Conservation (phyloP, 2,329 filamentous ascomycete genomes). For the Amauroascus niger region DNA sequence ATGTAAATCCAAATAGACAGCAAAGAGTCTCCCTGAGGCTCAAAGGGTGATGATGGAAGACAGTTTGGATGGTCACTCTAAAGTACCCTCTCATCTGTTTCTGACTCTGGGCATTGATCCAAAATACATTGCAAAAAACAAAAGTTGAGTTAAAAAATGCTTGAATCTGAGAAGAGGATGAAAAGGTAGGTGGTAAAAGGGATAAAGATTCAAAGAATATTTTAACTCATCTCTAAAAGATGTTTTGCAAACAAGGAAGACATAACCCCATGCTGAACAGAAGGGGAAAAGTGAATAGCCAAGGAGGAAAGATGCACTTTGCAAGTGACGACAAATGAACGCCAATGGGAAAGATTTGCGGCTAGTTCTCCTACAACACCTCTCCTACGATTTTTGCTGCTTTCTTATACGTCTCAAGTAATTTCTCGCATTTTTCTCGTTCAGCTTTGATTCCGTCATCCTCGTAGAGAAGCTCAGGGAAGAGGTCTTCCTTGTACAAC, state of each 20-base stretch:
- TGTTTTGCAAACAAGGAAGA: background rate
- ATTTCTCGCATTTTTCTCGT: conserved; percentile 94
- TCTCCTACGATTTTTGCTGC: conserved; percentile 97
- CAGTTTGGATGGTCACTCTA: background rate
- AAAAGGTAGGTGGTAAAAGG: conserved; percentile 1
- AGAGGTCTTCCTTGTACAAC: conserved; percentile 83
- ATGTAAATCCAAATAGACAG: background rate
- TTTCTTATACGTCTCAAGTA: conserved; percentile 91
- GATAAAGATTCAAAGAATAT: background rate
- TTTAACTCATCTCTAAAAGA: background rate
- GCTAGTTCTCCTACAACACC: conserved; percentile 54
- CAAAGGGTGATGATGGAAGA: background rate
- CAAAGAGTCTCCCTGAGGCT: background rate
- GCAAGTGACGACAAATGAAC: background rate
- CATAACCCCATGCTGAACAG: background rate
- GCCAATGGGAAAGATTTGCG: background rate
- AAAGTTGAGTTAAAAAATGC: background rate
- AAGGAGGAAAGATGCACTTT: background rate
- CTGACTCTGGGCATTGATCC: background rate
- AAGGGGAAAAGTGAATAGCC: background rate
- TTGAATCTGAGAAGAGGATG: background rate
- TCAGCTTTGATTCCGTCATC: conserved; percentile 96
- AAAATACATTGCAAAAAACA: background rate
- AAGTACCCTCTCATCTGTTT: background rate
- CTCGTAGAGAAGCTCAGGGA: conserved; percentile 90